Conservation (phyloP, 2,329 filamentous ascomycete genomes). For the Venturia pyrina region DNA sequence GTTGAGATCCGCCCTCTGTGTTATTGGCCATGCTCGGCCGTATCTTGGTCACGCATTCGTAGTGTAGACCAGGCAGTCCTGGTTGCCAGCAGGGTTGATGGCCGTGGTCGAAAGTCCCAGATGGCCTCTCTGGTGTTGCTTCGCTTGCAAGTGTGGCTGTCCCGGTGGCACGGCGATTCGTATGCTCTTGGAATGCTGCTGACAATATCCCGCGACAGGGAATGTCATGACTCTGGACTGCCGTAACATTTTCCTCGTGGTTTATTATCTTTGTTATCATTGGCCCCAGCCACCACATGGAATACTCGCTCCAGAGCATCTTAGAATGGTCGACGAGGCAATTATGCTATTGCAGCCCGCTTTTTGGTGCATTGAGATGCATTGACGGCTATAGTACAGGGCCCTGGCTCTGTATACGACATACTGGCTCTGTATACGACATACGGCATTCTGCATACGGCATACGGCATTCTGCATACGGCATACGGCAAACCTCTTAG, state of each 20-base stretch:
- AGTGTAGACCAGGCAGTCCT: background rate
- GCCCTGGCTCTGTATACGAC: background rate
- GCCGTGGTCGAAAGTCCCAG: background rate
- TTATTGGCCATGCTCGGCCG: background rate
- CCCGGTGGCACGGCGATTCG: background rate
- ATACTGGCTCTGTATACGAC: too few relatives aligned
- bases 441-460: too few relatives aligned
- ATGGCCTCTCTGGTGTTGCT: background rate
- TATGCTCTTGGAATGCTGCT: background rate
- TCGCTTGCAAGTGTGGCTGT: slow-evolving; percentile 6
- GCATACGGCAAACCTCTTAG: background rate
- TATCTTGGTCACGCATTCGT: background rate
- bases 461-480: background rate
- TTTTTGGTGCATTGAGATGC: background rate
- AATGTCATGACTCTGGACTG: background rate
- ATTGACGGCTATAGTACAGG: background rate
- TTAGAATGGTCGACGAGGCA: background rate
- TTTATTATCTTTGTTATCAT: background rate
- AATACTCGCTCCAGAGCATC: background rate
- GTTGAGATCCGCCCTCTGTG: background rate
- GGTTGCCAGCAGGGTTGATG: background rate
- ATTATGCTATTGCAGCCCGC: background rate
- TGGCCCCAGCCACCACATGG: background rate
- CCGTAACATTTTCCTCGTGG: background rate
- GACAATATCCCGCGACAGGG: background rate